A percentile compares a stretch with the other conserved stretches of the same genome.
These are phyloP conservation scores for Candida loeiensis DNA, from an alignment of 805 yeast genomes.

Conservation along the genomic window DNA sequence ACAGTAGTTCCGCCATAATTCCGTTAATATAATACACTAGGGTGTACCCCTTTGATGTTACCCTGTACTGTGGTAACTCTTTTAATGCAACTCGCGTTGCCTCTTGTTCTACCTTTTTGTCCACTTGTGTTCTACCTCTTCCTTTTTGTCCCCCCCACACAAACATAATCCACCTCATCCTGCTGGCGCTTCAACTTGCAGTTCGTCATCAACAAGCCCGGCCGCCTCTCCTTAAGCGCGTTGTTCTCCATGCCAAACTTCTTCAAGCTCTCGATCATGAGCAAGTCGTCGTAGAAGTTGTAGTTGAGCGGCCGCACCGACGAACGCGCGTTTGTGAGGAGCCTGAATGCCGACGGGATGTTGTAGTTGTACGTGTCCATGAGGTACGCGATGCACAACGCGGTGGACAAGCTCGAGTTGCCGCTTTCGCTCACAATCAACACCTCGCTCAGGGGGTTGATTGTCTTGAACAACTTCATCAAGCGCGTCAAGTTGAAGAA, in stretches of 20 bases:
- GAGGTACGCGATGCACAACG: constrained; percentile 32
- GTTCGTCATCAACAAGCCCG: constrained; percentile 25
- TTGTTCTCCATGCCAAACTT: constrained; percentile 35
- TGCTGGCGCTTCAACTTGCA: constrained; percentile 27
- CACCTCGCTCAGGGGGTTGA: constrained; percentile 30
- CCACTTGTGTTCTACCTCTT: background rate
- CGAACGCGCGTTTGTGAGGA: constrained; percentile 20
- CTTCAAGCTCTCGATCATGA: constrained; percentile 37
- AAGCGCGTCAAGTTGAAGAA: constrained; percentile 36
- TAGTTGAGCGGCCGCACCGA: constrained; percentile 21
- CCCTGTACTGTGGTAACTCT: background rate
- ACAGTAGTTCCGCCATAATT: background rate
- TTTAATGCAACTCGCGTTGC: background rate
- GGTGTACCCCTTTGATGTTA: no score
- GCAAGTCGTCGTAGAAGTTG: constrained; percentile 37
- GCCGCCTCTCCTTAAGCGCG: constrained; percentile 25
- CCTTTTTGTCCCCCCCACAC: constrained; percentile 18
- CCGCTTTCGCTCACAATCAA: constrained; percentile 34
- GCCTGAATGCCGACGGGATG: constrained; percentile 26
- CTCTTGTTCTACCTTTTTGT: no score
- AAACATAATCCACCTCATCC: constrained; percentile 14
- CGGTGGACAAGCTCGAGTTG: constrained; percentile 24
- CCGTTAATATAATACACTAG: constrained; percentile 1
- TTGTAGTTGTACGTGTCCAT: constrained; percentile 41
- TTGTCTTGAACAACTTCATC: constrained; percentile 30